These are phyloP conservation scores for Aspergillus bombycis DNA, from an alignment of 2,329 filamentous ascomycete genomes.

Conservation along the genomic window DNA sequence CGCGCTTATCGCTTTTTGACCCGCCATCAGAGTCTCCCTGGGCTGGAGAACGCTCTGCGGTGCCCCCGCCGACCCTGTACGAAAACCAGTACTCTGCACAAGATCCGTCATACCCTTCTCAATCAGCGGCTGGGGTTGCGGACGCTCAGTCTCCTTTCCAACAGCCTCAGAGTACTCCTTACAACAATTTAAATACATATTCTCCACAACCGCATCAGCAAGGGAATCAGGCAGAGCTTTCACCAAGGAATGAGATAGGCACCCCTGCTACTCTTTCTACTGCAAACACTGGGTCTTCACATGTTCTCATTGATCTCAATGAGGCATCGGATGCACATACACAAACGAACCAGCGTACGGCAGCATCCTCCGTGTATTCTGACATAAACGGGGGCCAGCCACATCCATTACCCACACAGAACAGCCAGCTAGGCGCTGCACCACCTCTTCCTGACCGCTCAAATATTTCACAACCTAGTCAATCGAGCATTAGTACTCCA, in stretches of 20 bases:
- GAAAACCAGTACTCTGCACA: conserved; percentile 16
- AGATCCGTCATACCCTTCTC: conserved; percentile 2
- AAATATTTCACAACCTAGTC: conserved; percentile 1
- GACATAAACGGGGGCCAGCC: conserved; percentile 1
- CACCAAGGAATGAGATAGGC: conserved; percentile 22
- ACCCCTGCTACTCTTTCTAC: conserved; percentile 28
- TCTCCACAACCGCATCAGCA: conserved; percentile 12
- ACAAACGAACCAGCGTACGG: conserved; percentile 12
- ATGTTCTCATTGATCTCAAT: conserved; percentile 37
- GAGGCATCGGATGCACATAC: conserved; percentile 12
- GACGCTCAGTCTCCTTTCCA: conserved; percentile 21
- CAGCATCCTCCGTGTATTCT: conserved; percentile 17
- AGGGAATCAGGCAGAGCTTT: conserved; percentile 16
- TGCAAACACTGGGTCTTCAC: conserved; percentile 34
- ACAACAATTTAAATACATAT: conserved; percentile 1
- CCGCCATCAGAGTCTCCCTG: conserved; percentile 31
- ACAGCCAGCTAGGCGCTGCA: conserved; percentile 4
- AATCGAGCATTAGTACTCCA: conserved; percentile 13
- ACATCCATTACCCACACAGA: neutral
- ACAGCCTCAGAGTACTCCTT: conserved; percentile 8
- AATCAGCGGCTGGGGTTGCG: conserved; percentile 6
- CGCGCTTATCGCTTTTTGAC: conserved; percentile 41
- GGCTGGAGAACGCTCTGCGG: conserved; percentile 25
- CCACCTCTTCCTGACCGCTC: conserved; percentile 18
- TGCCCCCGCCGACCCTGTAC: conserved; percentile 12